Evolutionary conservation across 2,329 filamentous ascomycete genomes (phyloP).

Genomic region (Ophiostoma ips): DNA sequence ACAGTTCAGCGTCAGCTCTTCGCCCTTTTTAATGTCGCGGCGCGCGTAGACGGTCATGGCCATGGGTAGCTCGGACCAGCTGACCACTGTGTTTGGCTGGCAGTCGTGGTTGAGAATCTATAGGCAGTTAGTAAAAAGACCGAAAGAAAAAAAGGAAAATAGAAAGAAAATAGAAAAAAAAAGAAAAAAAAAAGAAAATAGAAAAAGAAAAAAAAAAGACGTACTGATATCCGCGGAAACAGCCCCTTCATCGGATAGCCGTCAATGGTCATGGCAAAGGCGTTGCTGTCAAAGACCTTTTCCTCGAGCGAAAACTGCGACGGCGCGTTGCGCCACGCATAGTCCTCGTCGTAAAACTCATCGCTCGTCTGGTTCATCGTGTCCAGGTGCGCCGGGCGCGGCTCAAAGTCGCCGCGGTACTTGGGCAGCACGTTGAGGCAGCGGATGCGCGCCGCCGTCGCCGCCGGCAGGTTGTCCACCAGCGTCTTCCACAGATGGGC

Average conservation of each 20-base stretch:
- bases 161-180: too few species aligned
- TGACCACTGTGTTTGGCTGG: slow-evolving; percentile 11
- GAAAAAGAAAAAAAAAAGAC: too few species aligned
- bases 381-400: background rate
- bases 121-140: too few species aligned
- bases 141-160: too few species aligned
- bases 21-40: slow-evolving; percentile 16
- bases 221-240: slow-evolving; percentile 9
- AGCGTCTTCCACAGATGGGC: slow-evolving; percentile 1
- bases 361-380: background rate
- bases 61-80: slow-evolving; percentile 12
- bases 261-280: slow-evolving; percentile 18
- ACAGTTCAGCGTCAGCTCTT: slow-evolving; percentile 22
- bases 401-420: background rate
- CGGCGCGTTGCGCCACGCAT: background rate
- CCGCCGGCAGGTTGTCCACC: slow-evolving; percentile 6
- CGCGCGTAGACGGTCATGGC: slow-evolving; percentile 15
- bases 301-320: slow-evolving; percentile 18
- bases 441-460: background rate
- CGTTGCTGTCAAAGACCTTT: slow-evolving; percentile 21
- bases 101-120: slow-evolving; percentile 21
- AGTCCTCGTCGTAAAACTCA: background rate
- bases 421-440: slow-evolving; percentile 3
- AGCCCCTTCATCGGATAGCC: slow-evolving; percentile 14
- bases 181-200: too few species aligned